A percentile compares a stretch with the other conserved stretches of the same genome.
These are phyloP conservation scores for Penicillium sp. DNA, from an alignment of 2,329 filamentous ascomycete genomes.

Conservation along the genomic window DNA sequence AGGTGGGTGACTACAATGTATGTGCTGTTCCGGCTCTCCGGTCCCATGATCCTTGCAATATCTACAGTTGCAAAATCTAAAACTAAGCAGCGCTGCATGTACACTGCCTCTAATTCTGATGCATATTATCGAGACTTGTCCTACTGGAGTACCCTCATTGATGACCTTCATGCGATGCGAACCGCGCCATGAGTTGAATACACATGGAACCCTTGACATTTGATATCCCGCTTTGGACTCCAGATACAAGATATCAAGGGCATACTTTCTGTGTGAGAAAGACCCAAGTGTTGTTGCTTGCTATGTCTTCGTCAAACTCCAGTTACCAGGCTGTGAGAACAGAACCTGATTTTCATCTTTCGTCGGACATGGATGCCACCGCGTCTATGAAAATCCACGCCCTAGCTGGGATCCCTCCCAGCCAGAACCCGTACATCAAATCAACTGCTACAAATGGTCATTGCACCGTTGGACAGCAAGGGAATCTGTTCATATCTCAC, in stretches of 20 bases:
- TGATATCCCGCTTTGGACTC: conserved; percentile 19
- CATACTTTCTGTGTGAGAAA: not conserved
- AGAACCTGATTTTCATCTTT: not conserved
- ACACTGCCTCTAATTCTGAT: not conserved
- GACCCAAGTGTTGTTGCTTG: not conserved
- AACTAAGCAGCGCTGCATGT: not conserved
- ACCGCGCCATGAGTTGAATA: conserved; percentile 21
- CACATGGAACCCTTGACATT: conserved; percentile 16
- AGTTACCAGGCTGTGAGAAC: not conserved
- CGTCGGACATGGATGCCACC: conserved; percentile 24
- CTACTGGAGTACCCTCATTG: not conserved
- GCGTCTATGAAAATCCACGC: conserved; percentile 18
- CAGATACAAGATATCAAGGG: not conserved
- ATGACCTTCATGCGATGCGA: conserved; percentile 10
- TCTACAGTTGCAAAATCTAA: conserved; percentile 8
- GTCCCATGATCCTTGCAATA: conserved; percentile 1
- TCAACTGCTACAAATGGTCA: conserved; percentile 6
- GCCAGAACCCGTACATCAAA: conserved; percentile 15
- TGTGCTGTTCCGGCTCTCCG: conserved; percentile 3
- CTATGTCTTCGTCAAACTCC: not conserved
- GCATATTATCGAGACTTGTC: not conserved
- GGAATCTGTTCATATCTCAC: not conserved
- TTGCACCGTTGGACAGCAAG: not conserved
- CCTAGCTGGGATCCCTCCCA: conserved; percentile 7
- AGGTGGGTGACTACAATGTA: conserved; percentile 11